These are phyloP conservation scores for Cunninghamia lanceolata DNA, from an alignment of 75 land plant species.

Conservation along the genomic window DNA sequence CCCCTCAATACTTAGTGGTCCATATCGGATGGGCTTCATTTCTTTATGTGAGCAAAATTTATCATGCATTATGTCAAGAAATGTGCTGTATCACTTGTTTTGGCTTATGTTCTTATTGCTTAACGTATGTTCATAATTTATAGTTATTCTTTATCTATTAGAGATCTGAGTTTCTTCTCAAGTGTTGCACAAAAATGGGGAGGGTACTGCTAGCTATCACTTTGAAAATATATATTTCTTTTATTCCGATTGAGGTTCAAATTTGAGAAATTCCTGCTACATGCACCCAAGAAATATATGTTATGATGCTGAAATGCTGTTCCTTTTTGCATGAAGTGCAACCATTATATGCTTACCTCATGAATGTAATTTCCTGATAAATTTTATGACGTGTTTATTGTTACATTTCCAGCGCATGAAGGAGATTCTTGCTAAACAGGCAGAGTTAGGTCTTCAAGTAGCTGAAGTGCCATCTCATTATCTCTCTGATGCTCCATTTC, in stretches of 20 bases:
- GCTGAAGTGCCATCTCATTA: conserved; percentile 85
- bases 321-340: background rate
- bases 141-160: background rate
- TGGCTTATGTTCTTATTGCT: background rate
- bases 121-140: background rate
- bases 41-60: background rate
- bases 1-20: background rate
- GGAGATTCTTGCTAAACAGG: conserved; percentile 78
- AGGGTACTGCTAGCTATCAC: background rate
- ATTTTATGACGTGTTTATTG: conserved; percentile 1
- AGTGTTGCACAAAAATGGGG: background rate
- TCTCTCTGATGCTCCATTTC: conserved; percentile 40
- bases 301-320: background rate
- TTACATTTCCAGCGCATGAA: conserved; percentile 70
- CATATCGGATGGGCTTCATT: background rate
- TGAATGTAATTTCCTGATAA: background rate
- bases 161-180: background rate
- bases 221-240: background rate
- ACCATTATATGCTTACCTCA: background rate
- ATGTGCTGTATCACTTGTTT: background rate
- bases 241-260: background rate
- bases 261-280: background rate
- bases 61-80: background rate
- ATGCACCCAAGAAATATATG: background rate
- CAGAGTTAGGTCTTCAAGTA: conserved; percentile 79